Evolutionary conservation across 495 filamentous ascomycete genomes (phyloP).

Genomic region (Glonium stellatum): DNA sequence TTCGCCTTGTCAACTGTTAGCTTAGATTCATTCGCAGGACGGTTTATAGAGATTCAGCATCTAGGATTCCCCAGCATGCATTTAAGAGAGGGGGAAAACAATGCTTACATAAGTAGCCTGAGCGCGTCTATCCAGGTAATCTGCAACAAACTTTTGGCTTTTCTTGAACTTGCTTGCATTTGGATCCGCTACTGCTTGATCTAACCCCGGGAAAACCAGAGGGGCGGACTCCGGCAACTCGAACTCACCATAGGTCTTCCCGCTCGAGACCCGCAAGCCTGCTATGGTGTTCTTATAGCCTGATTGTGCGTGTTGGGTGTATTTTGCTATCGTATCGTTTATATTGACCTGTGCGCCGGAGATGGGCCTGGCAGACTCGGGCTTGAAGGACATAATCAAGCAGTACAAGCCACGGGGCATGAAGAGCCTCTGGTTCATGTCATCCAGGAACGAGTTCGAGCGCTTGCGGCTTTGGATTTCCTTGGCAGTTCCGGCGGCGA

Average conservation of each 20-base stretch:
- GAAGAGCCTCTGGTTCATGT: slow-evolving; percentile 54
- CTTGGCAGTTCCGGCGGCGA: slow-evolving; percentile 34
- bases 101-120: slow-evolving; percentile 45
- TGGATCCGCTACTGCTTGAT: slow-evolving; percentile 32
- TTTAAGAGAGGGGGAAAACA: background rate
- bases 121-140: slow-evolving; percentile 48
- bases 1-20: no score
- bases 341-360: slow-evolving; percentile 32
- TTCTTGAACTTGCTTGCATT: slow-evolving; percentile 35
- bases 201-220: slow-evolving; percentile 49
- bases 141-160: slow-evolving; percentile 41
- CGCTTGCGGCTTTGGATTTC: slow-evolving; percentile 34
- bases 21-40: no score
- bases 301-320: slow-evolving; percentile 6
- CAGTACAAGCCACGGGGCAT: slow-evolving; percentile 53
- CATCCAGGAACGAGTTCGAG: slow-evolving; percentile 49
- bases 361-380: slow-evolving; percentile 32
- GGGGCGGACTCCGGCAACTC: slow-evolving; percentile 49
- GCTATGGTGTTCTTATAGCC: slow-evolving; percentile 34
- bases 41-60: background rate
- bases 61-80: background rate
- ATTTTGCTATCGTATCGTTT: slow-evolving; percentile 29
- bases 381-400: slow-evolving; percentile 54
- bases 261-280: slow-evolving; percentile 36
- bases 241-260: slow-evolving; percentile 42